Evolutionary conservation across 2,329 filamentous ascomycete species (phyloP), one percentile per base, ranked within the genome.

Genomic region (Domatiomyces globalis): DNA sequence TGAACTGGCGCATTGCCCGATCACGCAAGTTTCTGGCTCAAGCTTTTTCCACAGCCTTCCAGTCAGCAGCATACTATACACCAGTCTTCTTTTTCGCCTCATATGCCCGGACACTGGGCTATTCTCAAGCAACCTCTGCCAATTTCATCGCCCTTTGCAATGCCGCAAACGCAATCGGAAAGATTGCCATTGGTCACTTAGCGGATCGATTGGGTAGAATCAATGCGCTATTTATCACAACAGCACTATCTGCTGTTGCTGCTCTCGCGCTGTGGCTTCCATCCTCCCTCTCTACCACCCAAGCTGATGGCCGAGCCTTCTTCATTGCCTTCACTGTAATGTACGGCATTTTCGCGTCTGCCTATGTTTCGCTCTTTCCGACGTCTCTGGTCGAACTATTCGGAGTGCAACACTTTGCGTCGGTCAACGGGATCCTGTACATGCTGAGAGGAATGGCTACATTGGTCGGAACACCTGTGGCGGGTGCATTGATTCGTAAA

Each of bases 111-210:
- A 66, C 65, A 1, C 53, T 69, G 27, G 68, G 68, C 4, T 71
- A 69, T 10, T 63, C 60, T 19, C 59, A 60, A 10, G 57, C 60
- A 1, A 63, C 63, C 9, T 67, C 65, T 0, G 66, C 68, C 0
- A 69, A 65, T 18, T 64, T 71, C 15, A 68, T 69, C 36, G 62
- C 67, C 4, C 58, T 69, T 3, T 68, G 65, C 22, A 71, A 70
- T 48, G 67, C 66, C 0, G 63, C 66, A 6, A 70, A 69, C 52
- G 66, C 66, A 1, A 52, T 66, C 4, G 67, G 66, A 2, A 67
- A 67, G 49, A 63, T 71, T 3, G 58, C 62, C 1, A 65, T 70
- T 50, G 68, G 69, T 1, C 62, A 64, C 43, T 53, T 63, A 2
- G 67, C 68, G 2, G 70, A 71, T 52, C 60, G 63, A 4, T 57